Percentiles rank a stretch among this genome's conserved stretches.
These are phyloP conservation scores for Ophiorrhiza pumila DNA, from an alignment of 257 asterid genomes.

Conservation along the genomic window DNA sequence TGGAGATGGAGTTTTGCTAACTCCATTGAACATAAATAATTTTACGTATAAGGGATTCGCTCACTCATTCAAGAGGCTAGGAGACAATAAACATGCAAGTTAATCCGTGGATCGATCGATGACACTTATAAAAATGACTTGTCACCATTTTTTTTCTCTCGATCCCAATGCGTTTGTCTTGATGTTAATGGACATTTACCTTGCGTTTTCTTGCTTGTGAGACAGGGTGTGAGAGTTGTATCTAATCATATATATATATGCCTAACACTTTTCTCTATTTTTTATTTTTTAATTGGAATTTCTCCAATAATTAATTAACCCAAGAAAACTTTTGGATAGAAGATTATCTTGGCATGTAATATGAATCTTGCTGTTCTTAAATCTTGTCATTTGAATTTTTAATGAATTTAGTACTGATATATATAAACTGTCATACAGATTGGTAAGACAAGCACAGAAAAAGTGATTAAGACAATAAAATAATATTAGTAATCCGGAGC, in stretches of 20 bases:
- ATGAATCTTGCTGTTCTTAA: not conserved
- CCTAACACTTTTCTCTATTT: not conserved
- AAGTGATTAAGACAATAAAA: not conserved
- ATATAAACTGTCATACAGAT: not conserved
- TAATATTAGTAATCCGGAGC: not conserved
- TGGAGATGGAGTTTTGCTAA: conserved; percentile 52
- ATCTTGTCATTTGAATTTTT: not conserved
- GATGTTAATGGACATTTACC: conserved; percentile 25
- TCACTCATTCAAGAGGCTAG: no score
- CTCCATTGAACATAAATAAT: conserved; percentile 1
- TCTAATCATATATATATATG: not conserved
- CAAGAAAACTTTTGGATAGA: no score
- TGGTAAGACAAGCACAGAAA: not conserved
- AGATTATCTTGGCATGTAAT: no score
- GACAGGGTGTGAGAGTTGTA: not conserved
- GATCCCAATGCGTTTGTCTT: conserved; percentile 45
- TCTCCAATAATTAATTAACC: no score
- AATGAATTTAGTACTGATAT: not conserved
- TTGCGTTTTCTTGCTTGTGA: not conserved
- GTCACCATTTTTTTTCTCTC: conserved; percentile 11
- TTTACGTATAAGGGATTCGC: conserved; percentile 12
- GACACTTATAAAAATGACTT: conserved; percentile 23
- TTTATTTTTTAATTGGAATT: no score
- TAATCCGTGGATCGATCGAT: conserved; percentile 1
- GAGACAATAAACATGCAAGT: conserved; percentile 28